Base-by-base conservation (phyloP, 805 yeast species). In the Brettanomyces custersianus region DNA sequence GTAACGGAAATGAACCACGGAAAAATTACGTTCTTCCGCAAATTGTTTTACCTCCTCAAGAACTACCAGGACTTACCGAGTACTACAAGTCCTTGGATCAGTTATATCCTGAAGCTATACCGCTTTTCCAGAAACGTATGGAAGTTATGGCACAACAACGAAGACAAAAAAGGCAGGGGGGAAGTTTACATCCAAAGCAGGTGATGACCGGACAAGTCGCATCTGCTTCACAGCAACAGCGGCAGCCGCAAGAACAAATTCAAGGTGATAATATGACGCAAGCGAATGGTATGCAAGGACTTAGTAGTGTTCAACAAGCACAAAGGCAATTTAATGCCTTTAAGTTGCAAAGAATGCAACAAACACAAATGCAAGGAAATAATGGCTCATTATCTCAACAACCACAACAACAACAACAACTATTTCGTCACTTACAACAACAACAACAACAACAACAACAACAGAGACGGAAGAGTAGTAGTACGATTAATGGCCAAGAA, bases 31-130 rank as follows among this genome's bases (percentile, higher is more conserved):
- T 51, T 24, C 42, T 51, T 15, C 80, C 80, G 2, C 63, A 67
- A 21, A 68, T 73, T 28, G 62, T 72, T 40, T 57, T 70, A 2
- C 68, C 80, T 4, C 79, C 79, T 6, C 65, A 65, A 3, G 77
- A 71, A 31, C 60, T 72, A 57, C 76, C 77, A 0, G 79, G 72
- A 43, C 56, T 74, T 29, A 56, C 57, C 34, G 67, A 62, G 26
- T 60, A 67, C 28, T 74, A 74, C 49, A 58, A 59, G 33, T 16
- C 43, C 9, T 39, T 55, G 35, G 51, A 51, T 31, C 52, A 66
- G 35, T 47, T 74, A 25, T 74, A 72, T 41, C 77, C 77, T 0
- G 78, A 73, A 40, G 74, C 75, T 5, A 39, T 51, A 33, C 48
- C 52, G 4, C 41, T 53, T 26, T 54, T 46, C 39, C 58, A 51